Percentiles rank a stretch among this genome's conserved stretches.
These are phyloP conservation scores for Flaveria trinervia DNA, from an alignment of 129 eudicot species.

Conservation along the genomic window DNA sequence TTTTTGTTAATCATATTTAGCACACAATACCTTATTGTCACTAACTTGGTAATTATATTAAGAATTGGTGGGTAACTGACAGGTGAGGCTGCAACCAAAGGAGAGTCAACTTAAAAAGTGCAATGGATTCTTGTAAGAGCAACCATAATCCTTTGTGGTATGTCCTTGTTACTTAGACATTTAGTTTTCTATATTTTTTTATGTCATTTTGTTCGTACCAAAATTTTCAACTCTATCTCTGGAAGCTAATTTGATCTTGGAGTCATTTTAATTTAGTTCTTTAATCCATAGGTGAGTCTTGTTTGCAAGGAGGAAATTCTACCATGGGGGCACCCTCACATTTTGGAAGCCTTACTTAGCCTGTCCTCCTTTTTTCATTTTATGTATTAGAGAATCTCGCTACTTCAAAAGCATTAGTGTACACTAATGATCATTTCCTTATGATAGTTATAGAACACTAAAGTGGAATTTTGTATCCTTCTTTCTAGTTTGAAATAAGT, in stretches of 20 bases:
- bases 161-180: constrained; percentile 50
- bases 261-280: constrained; percentile 43
- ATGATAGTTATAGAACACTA: constrained; percentile 25
- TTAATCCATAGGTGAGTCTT: constrained; percentile 59
- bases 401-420: constrained; percentile 19
- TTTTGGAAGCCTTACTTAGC: constrained; percentile 39
- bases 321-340: constrained; percentile 37
- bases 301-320: constrained; percentile 51
- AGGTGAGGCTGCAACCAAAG: constrained; percentile 76
- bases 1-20: background rate
- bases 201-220: background rate
- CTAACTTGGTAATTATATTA: constrained; percentile 30
- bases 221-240: background rate
- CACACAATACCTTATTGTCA: constrained; percentile 8
- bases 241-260: constrained; percentile 16
- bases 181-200: constrained; percentile 5
- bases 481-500: constrained; percentile 19
- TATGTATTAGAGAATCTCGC: constrained; percentile 26
- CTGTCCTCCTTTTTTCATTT: background rate
- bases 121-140: constrained; percentile 56
- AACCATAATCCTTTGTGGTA: constrained; percentile 62
- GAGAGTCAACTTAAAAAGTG: constrained; percentile 40
- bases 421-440: constrained; percentile 21
- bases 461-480: constrained; percentile 24
- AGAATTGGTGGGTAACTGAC: constrained; percentile 86